Evolutionary conservation across 345 rosid species (phyloP).

Genomic region (Rubroshorea leprosula): DNA sequence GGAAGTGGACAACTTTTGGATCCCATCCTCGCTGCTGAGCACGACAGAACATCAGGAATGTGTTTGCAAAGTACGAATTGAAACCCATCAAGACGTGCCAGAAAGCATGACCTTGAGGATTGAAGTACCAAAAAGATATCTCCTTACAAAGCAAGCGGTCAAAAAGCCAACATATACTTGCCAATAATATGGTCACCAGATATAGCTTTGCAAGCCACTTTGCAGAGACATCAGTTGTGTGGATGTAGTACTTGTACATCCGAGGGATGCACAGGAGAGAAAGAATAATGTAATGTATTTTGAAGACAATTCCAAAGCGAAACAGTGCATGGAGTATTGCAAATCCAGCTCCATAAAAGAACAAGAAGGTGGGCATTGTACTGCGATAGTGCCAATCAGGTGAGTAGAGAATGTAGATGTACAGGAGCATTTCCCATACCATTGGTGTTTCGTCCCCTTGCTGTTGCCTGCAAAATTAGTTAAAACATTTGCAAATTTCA

Average conservation of each 20-base stretch:
- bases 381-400: conserved; percentile 98
- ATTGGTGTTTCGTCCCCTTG: conserved; percentile 97
- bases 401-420: conserved; percentile 87
- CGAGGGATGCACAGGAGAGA: conserved; percentile 89
- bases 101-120: conserved; percentile 88
- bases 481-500: not conserved
- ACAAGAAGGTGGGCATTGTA: conserved; percentile 93
- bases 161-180: conserved; percentile 61
- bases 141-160: conserved; percentile 59
- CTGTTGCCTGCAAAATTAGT: conserved; percentile 61
- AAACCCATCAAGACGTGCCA: conserved; percentile 92
- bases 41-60: conserved; percentile 91
- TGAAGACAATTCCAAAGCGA: conserved; percentile 75
- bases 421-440: conserved; percentile 98
- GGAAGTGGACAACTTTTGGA: conserved; percentile 48
- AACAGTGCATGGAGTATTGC: conserved; percentile 58
- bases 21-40: conserved; percentile 80
- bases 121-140: conserved; percentile 55
- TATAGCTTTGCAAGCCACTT: conserved; percentile 70
- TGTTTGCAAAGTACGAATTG: conserved; percentile 78
- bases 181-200: conserved; percentile 50
- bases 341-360: conserved; percentile 77
- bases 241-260: conserved; percentile 91
- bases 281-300: conserved; percentile 69
- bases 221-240: conserved; percentile 60